These are phyloP conservation scores for Leccinellum albellum DNA, from an alignment of 768 basidiomycete genomes.

Conservation along the genomic window DNA sequence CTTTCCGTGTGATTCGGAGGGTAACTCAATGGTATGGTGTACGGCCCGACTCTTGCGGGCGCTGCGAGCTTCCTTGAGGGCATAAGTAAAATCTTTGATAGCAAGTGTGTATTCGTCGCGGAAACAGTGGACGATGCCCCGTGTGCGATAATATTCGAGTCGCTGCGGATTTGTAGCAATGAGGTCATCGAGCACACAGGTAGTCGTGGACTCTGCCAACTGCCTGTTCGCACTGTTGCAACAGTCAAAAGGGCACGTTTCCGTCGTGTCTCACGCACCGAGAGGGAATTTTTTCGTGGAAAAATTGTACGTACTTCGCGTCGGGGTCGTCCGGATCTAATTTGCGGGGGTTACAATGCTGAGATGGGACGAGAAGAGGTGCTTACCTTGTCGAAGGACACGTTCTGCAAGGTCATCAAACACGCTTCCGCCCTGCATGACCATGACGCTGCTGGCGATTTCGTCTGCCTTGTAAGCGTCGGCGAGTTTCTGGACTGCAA, in stretches of 20 bases:
- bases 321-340: slow-evolving; percentile 74
- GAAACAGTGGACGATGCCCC: slow-evolving; percentile 89
- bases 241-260: slow-evolving; percentile 12
- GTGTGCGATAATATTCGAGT: slow-evolving; percentile 81
- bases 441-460: slow-evolving; percentile 89
- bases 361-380: background rate
- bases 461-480: slow-evolving; percentile 85
- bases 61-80: slow-evolving; percentile 72
- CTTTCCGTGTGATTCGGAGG: slow-evolving; percentile 38
- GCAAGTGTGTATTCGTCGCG: slow-evolving; percentile 76
- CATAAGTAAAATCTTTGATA: slow-evolving; percentile 76
- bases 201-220: slow-evolving; percentile 79
- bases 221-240: slow-evolving; percentile 49
- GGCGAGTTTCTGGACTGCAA: slow-evolving; percentile 85
- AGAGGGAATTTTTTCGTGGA: slow-evolving; percentile 93
- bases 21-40: slow-evolving; percentile 45
- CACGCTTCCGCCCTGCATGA: slow-evolving; percentile 92
- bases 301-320: slow-evolving; percentile 88
- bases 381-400: slow-evolving; percentile 67
- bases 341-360: background rate
- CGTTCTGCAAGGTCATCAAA: slow-evolving; percentile 91
- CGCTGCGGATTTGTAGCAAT: slow-evolving; percentile 70
- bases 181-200: slow-evolving; percentile 73
- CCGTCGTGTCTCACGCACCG: slow-evolving; percentile 47
- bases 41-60: slow-evolving; percentile 59